Percentiles rank a stretch among this genome's conserved stretches.
Evolutionary conservation across 2,329 filamentous ascomycete species (phyloP).

Genomic region (Penicillium frequentans): DNA sequence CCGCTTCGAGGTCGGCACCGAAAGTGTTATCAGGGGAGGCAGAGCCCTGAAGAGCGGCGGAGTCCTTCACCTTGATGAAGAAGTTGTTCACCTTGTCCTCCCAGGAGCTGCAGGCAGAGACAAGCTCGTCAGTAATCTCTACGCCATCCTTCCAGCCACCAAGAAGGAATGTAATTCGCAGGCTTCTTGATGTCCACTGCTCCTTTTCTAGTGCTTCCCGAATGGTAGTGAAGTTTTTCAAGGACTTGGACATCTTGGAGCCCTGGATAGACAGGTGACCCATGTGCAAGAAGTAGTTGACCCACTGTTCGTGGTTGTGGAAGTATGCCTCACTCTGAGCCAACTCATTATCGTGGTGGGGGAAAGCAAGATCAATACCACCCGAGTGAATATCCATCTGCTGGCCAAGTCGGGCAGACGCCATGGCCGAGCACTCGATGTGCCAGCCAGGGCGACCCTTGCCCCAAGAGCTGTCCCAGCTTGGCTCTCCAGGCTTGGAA

Average conservation of each 20-base stretch:
- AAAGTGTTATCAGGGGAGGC: constrained; percentile 39
- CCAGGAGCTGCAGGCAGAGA: constrained; percentile 72
- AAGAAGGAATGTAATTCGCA: constrained; percentile 84
- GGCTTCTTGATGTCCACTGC: constrained; percentile 73
- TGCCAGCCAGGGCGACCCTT: constrained; percentile 90
- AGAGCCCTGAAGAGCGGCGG: constrained; percentile 30
- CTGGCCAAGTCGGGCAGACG: constrained; percentile 78
- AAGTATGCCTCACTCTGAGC: constrained; percentile 89
- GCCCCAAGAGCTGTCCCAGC: constrained; percentile 87
- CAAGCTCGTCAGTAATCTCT: constrained; percentile 83
- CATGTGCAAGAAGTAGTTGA: constrained; percentile 96
- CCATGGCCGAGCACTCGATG: constrained; percentile 96
- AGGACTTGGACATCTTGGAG: constrained; percentile 91
- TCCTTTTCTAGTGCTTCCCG: constrained; percentile 70
- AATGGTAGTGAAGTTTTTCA: constrained; percentile 97
- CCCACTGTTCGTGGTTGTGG: constrained; percentile 66
- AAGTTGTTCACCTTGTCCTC: constrained; percentile 76
- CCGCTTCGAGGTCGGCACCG: constrained; percentile 50
- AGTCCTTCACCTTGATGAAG: constrained; percentile 60
- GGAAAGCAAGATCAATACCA: constrained; percentile 86
- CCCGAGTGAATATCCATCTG: constrained; percentile 92
- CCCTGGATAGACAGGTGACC: constrained; percentile 87
- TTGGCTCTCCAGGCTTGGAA: constrained; percentile 87
- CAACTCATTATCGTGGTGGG: constrained; percentile 90
- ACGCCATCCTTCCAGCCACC: constrained; percentile 89